A percentile compares a stretch with the other conserved stretches of the same genome.
Evolutionary conservation across 2,329 filamentous ascomycete species (phyloP).

Genomic region (Fusarium oligoseptatum): DNA sequence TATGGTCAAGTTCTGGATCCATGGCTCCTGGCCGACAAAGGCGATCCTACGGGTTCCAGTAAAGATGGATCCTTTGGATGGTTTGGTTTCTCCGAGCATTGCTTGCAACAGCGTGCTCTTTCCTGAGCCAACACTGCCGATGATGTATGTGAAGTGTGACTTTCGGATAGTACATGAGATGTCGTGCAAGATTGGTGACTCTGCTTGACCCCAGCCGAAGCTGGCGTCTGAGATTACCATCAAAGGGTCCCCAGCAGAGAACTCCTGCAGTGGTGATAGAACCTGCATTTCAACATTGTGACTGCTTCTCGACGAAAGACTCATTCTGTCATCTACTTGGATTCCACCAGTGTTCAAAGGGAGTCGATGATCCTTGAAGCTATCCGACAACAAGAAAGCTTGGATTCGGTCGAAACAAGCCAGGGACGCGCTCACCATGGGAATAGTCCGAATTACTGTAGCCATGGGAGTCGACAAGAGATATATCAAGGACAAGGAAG

Average conservation of each 20-base stretch:
- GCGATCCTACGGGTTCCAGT: slow-evolving; percentile 10
- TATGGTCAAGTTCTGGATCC: slow-evolving; percentile 22
- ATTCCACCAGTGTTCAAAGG: background rate
- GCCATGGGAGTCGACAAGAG: slow-evolving; percentile 19
- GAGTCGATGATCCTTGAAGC: slow-evolving; percentile 21
- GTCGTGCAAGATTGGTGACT: background rate
- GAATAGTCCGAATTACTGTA: slow-evolving; percentile 13
- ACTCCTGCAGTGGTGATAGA: background rate
- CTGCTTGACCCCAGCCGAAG: slow-evolving; percentile 6
- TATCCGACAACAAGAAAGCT: slow-evolving; percentile 9
- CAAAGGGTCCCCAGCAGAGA: slow-evolving; percentile 4
- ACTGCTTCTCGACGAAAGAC: background rate
- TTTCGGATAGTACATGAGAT: slow-evolving; percentile 14
- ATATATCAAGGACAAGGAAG: slow-evolving; percentile 28
- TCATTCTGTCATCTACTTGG: background rate
- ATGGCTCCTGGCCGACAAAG: slow-evolving; percentile 19
- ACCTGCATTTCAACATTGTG: background rate
- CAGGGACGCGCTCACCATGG: slow-evolving; percentile 6
- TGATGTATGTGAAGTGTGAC: slow-evolving; percentile 18
- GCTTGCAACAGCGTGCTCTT: slow-evolving; percentile 21
- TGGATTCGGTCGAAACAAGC: slow-evolving; percentile 22
- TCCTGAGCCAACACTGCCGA: slow-evolving; percentile 16
- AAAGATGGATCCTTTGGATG: slow-evolving; percentile 14
- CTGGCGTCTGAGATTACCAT: slow-evolving; percentile 12
- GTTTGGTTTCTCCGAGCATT: slow-evolving; percentile 16